phyloP scores from a whole-genome alignment of 345 rosid genomes.

The Arabis alpina region DNA sequence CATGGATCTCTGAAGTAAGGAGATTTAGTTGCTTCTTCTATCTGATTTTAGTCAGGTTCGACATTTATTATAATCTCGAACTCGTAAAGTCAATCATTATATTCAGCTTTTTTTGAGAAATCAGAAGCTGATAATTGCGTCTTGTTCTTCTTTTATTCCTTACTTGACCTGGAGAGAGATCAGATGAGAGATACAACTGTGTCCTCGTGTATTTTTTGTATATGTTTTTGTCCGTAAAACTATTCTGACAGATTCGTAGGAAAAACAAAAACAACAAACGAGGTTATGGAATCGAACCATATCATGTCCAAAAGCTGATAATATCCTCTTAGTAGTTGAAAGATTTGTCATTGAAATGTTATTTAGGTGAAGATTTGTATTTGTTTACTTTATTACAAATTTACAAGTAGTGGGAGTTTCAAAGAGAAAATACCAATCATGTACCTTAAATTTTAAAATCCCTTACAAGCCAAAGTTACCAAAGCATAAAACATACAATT shows the following conservation, averaged over 20 bases:
- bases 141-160: background rate
- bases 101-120: conserved; percentile 17
- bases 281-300: background rate
- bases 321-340: background rate
- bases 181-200: background rate
- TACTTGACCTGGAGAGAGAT: background rate
- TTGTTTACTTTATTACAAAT: conserved; percentile 11
- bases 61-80: background rate
- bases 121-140: conserved; percentile 21
- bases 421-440: conserved; percentile 7
- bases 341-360: conserved; percentile 9
- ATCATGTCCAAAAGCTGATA: background rate
- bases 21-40: conserved; percentile 14
- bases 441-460: conserved; percentile 14
- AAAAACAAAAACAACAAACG: background rate
- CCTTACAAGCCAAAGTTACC: conserved; percentile 12
- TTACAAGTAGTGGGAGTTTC: conserved; percentile 8
- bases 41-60: conserved; percentile 28
- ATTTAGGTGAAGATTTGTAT: conserved; percentile 11
- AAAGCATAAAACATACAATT: conserved; percentile 13
- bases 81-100: background rate
- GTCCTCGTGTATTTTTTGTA: conserved; percentile 28
- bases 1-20: conserved; percentile 1
- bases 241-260: conserved; percentile 31
- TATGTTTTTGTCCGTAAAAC: conserved; percentile 34